Base-by-base conservation (phyloP, 1,284 basidiomycete species). In the Fomitopsis schrenkii region DNA sequence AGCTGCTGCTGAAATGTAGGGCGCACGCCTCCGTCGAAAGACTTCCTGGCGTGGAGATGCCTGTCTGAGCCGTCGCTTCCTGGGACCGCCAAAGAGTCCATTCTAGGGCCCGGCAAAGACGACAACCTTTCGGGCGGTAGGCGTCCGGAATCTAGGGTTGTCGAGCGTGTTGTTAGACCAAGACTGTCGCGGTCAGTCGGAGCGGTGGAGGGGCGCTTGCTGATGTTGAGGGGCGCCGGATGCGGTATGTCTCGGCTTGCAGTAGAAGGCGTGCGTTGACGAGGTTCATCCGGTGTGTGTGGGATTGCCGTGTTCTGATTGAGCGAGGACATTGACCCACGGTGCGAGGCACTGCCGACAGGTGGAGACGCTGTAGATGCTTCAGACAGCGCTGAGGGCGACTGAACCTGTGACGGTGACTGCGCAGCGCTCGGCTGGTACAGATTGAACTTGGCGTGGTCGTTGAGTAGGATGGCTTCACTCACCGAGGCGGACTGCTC, bases 11-110 rank as follows among this genome's bases (percentile, higher is more conserved):
- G 79, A 53, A 83, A 30, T 7, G 48, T 73, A 7, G 83, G 82
- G 28, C 81, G 80, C 22, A 83, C 75, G 46, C 84, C 80, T 60
- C 85, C 84, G 63, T 89, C 86, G 62, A 82, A 85, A 66, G 84
- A 87, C 66, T 80, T 84, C 52, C 83, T 77, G 44, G 83, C 79
- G 53, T 72, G 76, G 62, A 74, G 67, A 41, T 61, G 58, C 50
- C 66, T 63, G 52, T 59, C 63, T 15, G 61, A 30, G 15, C 53
- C 55, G 52, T 71, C 68, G 9, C 59, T 53, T 17, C 62, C 62
- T 3, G 74, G 70, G 6, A 72, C 67, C 2, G 63, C 53, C 26
- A 73, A 66, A 19, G 65, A 67, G 54, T 71, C 69, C 58, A 66
- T 62, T 30, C 62, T 62, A 28, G 59, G 58, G 15, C 59, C 58